Conservation (phyloP, 2,329 filamentous ascomycete genomes). For the Metarhizium rileyi region DNA sequence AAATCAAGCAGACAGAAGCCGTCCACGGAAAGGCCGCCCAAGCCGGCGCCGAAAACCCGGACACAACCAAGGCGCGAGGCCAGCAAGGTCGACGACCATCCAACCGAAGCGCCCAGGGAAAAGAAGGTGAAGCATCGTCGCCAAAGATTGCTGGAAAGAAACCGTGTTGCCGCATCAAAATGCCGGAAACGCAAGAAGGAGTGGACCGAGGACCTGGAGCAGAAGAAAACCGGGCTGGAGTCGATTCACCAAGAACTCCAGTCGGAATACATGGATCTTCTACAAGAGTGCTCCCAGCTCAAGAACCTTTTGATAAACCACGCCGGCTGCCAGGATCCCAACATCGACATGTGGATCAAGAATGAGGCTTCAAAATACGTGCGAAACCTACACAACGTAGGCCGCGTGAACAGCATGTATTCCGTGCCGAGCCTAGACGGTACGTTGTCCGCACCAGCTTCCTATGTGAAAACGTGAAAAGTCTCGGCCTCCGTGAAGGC, state of each 20-base stretch:
- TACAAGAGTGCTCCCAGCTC: conserved; percentile 35
- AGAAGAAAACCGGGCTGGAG: conserved; percentile 34
- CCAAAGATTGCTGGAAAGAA: conserved; percentile 55
- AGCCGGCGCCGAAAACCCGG: background rate
- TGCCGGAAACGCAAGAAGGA: conserved; percentile 59
- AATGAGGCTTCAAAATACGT: conserved; percentile 42
- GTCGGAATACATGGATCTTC: conserved; percentile 30
- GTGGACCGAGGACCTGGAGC: conserved; percentile 40
- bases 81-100: background rate
- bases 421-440: conserved; percentile 1
- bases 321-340: conserved; percentile 39
- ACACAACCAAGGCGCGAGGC: conserved; percentile 1
- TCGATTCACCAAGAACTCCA: conserved; percentile 32
- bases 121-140: conserved; percentile 21
- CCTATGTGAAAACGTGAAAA: too few species aligned
- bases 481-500: too few species aligned
- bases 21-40: background rate
- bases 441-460: background rate
- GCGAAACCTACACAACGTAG: conserved; percentile 4
- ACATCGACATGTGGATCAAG: conserved; percentile 44
- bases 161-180: conserved; percentile 63
- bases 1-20: background rate
- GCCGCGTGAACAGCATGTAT: background rate
- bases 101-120: background rate
- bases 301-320: conserved; percentile 44